Conservation (phyloP, 2,329 filamentous ascomycete species). For the Byssoonygena ceratinophila region DNA sequence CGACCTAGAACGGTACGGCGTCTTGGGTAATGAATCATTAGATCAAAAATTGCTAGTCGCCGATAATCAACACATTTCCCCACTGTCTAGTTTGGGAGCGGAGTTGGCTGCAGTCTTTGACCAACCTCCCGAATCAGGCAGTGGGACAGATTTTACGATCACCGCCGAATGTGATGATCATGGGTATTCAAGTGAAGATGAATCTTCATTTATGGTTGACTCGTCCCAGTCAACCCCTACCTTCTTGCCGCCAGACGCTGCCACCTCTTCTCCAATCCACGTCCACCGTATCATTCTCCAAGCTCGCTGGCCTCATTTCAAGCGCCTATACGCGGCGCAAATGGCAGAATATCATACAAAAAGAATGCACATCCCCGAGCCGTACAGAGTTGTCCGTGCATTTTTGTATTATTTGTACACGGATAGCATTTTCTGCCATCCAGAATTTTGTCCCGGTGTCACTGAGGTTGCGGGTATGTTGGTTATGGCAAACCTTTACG, state of each 20-base stretch:
- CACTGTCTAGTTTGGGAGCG: constrained; percentile 56
- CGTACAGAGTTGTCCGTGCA: constrained; percentile 83
- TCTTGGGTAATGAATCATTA: constrained; percentile 63
- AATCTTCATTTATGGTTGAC: constrained; percentile 45
- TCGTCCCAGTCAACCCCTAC: constrained; percentile 23
- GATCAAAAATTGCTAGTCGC: constrained; percentile 42
- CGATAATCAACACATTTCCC: constrained; percentile 43
- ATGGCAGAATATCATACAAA: constrained; percentile 98
- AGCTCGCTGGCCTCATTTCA: constrained; percentile 93
- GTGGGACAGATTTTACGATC: constrained; percentile 80
- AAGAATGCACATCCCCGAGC: constrained; percentile 95
- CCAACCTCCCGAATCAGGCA: constrained; percentile 68
- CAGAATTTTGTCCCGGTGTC: constrained; percentile 52
- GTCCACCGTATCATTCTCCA: constrained; percentile 92
- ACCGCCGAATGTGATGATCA: constrained; percentile 70
- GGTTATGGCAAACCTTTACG: constrained; percentile 96
- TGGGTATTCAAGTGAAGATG: constrained; percentile 49
- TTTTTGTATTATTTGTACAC: constrained; percentile 97
- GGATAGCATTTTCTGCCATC: constrained; percentile 63
- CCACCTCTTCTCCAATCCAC: constrained; percentile 72
- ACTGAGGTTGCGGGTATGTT: constrained; percentile 85
- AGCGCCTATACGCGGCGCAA: constrained; percentile 77
- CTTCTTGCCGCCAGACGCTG: constrained; percentile 29
- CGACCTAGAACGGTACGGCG: constrained; percentile 80
- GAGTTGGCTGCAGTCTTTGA: constrained; percentile 85